Evolutionary conservation across 148 eudicot genomes (phyloP).

Genomic region (Chenopodium berlandieri): DNA sequence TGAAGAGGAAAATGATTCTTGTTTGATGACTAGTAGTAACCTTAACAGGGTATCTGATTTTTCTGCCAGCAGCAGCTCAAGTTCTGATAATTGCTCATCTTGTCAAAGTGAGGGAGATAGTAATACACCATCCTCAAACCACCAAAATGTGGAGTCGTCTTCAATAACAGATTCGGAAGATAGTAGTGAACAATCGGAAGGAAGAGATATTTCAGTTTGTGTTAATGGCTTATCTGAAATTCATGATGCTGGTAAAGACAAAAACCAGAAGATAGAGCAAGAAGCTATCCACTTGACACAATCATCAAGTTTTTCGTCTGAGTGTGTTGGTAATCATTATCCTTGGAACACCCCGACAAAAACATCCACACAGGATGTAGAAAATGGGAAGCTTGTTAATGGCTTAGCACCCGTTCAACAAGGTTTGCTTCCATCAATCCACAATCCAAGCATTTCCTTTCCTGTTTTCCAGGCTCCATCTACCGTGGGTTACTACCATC

Average conservation of each 20-base stretch:
- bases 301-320: constrained; percentile 30
- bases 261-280: constrained; percentile 22
- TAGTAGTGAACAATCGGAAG: constrained; percentile 59
- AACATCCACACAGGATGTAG: constrained; percentile 25
- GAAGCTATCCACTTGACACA: constrained; percentile 29
- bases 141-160: constrained; percentile 59
- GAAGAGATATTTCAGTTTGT: constrained; percentile 46
- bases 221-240: constrained; percentile 30
- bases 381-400: constrained; percentile 38
- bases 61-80: constrained; percentile 58
- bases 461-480: constrained; percentile 72
- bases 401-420: constrained; percentile 39
- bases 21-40: constrained; percentile 36
- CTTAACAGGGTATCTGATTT: constrained; percentile 40
- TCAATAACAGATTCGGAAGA: constrained; percentile 88
- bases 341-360: constrained; percentile 31
- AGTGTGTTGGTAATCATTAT: constrained; percentile 18
- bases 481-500: constrained; percentile 67
- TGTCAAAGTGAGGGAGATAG: constrained; percentile 91
- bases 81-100: constrained; percentile 89
- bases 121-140: constrained; percentile 59
- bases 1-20: constrained; percentile 41
- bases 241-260: constrained; percentile 37
- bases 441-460: constrained; percentile 53
- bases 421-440: constrained; percentile 48